Conservation (phyloP, 495 filamentous ascomycete species). For the Neurospora cerealis region DNA sequence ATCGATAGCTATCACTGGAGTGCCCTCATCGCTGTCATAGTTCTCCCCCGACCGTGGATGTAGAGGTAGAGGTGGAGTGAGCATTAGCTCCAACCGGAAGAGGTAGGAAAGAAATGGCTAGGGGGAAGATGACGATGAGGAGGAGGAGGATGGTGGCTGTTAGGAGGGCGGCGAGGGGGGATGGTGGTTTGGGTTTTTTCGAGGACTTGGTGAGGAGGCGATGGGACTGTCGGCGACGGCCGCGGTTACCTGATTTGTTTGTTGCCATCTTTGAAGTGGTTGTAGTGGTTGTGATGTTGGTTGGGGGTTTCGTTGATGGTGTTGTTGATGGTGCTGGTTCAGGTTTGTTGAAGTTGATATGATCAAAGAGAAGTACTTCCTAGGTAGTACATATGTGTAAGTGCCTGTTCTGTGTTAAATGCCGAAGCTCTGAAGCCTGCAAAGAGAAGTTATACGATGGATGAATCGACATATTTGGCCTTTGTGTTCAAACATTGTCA, state of each 20-base stretch:
- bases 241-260: neutral
- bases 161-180: neutral
- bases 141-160: neutral
- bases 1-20: conserved; percentile 85
- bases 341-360: conserved; percentile 38
- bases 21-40: neutral
- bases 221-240: neutral
- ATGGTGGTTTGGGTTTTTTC: neutral
- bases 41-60: neutral
- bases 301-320: conserved; percentile 46
- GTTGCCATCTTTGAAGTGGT: neutral
- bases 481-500: neutral
- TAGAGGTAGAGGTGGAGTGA: neutral
- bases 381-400: too few relatives aligned
- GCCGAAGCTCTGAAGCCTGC: too few relatives aligned
- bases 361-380: conserved; percentile 31
- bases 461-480: conserved; percentile 23
- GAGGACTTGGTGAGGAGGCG: neutral
- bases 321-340: conserved; percentile 56
- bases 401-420: too few relatives aligned
- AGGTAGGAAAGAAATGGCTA: neutral
- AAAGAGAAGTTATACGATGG: too few relatives aligned
- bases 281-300: conserved; percentile 1
- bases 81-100: neutral
- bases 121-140: neutral